These are phyloP conservation scores for Mimosa bimucronata DNA, from an alignment of 306 rosid genomes.

Conservation along the genomic window DNA sequence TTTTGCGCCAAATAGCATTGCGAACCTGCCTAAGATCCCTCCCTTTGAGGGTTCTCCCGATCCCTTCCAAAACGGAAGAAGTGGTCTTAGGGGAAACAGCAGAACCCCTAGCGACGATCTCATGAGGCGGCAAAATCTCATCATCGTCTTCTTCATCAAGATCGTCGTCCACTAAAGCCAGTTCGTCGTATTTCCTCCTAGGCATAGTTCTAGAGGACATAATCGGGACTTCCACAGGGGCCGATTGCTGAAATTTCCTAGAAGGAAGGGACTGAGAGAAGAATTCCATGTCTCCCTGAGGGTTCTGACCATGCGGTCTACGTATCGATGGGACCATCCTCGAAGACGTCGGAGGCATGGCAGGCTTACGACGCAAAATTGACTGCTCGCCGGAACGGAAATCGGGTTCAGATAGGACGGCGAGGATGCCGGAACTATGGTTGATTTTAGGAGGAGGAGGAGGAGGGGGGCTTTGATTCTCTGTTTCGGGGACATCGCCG, in stretches of 20 bases:
- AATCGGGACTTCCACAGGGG: constrained; percentile 78
- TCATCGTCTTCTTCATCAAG: constrained; percentile 52
- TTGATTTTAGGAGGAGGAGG: neutral
- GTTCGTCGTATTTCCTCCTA: constrained; percentile 38
- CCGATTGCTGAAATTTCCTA: constrained; percentile 68
- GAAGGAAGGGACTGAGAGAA: constrained; percentile 54
- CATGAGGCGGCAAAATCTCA: constrained; percentile 83
- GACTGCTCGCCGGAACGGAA: constrained; percentile 28
- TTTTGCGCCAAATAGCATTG: constrained; percentile 80
- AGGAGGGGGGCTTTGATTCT: constrained; percentile 21
- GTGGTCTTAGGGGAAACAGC: constrained; percentile 73
- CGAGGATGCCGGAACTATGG: constrained; percentile 66
- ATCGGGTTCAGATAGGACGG: constrained; percentile 48
- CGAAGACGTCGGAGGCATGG: constrained; percentile 45
- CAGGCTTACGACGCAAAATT: constrained; percentile 50
- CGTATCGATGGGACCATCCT: constrained; percentile 61
- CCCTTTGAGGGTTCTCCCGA: constrained; percentile 89
- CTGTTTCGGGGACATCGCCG: constrained; percentile 48
- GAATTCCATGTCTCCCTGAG: constrained; percentile 35
- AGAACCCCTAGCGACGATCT: constrained; percentile 67
- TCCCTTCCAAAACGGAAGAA: constrained; percentile 85
- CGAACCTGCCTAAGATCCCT: constrained; percentile 91
- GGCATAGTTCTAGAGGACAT: constrained; percentile 41
- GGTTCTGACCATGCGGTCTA: constrained; percentile 45
- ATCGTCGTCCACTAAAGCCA: constrained; percentile 40